Conservation (phyloP, 352 stramenopile species). For the Aphanomyces stellatus region DNA sequence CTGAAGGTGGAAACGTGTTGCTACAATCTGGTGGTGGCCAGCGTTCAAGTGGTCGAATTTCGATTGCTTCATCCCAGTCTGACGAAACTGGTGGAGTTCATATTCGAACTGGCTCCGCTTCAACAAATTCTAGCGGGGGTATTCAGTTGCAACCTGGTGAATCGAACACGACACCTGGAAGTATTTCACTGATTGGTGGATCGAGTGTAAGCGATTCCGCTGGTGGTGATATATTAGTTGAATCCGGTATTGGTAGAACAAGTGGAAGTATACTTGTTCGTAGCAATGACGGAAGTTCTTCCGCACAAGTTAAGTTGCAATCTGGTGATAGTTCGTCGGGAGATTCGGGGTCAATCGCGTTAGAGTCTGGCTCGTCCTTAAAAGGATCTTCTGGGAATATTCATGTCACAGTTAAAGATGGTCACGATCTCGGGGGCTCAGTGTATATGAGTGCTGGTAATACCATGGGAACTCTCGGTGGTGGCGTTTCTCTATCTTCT, state of each 20-base stretch:
- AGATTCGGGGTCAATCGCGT: neutral
- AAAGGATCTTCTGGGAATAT: neutral
- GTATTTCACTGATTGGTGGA: conserved; percentile 9
- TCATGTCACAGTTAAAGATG: neutral
- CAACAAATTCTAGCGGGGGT: neutral
- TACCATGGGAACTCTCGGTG: neutral
- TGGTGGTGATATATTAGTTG: too few species aligned
- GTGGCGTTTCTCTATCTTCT: neutral
- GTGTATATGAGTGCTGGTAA: neutral
- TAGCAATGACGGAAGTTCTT: too few species aligned
- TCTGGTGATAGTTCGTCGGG: neutral
- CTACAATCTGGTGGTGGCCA: too few species aligned
- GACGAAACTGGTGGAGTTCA: neutral
- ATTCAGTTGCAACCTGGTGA: neutral
- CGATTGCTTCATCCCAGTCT: too few species aligned
- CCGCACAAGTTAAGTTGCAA: too few species aligned
- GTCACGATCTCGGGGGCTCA: neutral
- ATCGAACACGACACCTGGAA: neutral
- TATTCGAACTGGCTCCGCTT: neutral
- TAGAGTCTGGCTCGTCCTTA: neutral
- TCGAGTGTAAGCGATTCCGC: too few species aligned
- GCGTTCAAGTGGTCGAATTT: too few species aligned
- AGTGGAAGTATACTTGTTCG: too few species aligned
- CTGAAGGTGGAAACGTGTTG: neutral
- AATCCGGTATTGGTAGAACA: too few species aligned